These are phyloP conservation scores for Phytophthora meadii DNA, from an alignment of 352 stramenopile genomes.

Conservation along the genomic window DNA sequence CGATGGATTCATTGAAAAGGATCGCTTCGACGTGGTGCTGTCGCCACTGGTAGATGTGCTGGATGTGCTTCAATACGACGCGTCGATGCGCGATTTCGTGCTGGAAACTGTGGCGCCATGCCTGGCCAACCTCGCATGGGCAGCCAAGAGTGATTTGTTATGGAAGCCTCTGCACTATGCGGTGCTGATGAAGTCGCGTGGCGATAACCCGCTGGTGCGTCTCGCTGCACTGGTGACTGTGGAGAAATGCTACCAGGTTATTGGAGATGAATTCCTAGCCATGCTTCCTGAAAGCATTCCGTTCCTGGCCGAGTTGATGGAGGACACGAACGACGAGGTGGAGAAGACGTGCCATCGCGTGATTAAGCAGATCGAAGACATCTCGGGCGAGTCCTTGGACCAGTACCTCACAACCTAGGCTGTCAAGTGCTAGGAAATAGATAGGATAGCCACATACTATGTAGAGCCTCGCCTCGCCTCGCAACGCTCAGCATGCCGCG, in stretches of 20 bases:
- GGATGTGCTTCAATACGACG: constrained; percentile 67
- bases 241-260: constrained; percentile 87
- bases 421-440: constrained; percentile 23
- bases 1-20: constrained; percentile 90
- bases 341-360: constrained; percentile 86
- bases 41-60: constrained; percentile 77
- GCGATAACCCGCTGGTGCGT: constrained; percentile 64
- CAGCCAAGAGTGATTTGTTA: constrained; percentile 86
- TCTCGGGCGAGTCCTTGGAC: constrained; percentile 89
- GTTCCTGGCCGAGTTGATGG: constrained; percentile 90
- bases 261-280: constrained; percentile 88
- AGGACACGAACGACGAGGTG: constrained; percentile 86
- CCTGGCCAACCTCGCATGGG: constrained; percentile 85
- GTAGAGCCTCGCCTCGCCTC: constrained; percentile 28
- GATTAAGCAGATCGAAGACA: constrained; percentile 92
- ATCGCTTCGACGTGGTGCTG: constrained; percentile 83
- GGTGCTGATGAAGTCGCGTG: constrained; percentile 89
- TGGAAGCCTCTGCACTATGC: constrained; percentile 92
- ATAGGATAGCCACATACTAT: constrained; percentile 40
- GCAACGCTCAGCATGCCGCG: background rate
- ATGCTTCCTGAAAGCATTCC: constrained; percentile 92
- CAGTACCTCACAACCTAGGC: constrained; percentile 82
- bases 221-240: constrained; percentile 82
- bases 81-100: constrained; percentile 58
- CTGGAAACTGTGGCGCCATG: constrained; percentile 70